Percentiles rank a stretch among this genome's conserved stretches.
phyloP scores from a whole-genome alignment of 129 eudicot species.

The Helianthus annuus region DNA sequence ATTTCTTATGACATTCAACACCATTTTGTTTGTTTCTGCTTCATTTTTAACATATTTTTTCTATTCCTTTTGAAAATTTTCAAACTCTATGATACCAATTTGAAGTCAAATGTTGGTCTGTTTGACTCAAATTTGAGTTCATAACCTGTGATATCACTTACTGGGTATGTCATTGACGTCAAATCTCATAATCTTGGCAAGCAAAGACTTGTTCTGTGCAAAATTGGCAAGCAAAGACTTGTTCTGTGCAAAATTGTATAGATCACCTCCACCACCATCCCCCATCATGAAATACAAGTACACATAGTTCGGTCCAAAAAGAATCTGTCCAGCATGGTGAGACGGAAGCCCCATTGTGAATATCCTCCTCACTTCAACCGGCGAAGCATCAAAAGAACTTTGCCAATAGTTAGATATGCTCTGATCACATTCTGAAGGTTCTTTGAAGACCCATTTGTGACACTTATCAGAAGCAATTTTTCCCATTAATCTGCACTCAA shows the following conservation, averaged over 20 bases:
- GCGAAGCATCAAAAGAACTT: no score
- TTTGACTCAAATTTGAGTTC: conserved; percentile 13
- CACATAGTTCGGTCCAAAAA: conserved; percentile 76
- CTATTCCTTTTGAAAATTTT: not conserved
- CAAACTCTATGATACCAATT: not conserved
- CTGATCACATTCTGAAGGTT: no score
- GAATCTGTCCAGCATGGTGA: conserved; percentile 88
- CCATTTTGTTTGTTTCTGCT: not conserved
- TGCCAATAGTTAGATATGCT: no score
- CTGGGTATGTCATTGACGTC: conserved; percentile 73
- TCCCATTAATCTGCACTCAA: no score
- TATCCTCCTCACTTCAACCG: conserved; percentile 78
- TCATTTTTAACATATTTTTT: not conserved
- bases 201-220: conserved; percentile 82
- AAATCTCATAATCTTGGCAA: conserved; percentile 88
- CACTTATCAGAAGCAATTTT: no score
- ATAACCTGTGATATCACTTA: conserved; percentile 38
- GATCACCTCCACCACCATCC: conserved; percentile 72
- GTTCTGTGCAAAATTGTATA: conserved; percentile 82
- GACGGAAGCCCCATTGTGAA: conserved; percentile 88
- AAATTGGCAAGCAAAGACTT: no score
- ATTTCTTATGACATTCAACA: not conserved
- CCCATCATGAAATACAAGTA: conserved; percentile 90
- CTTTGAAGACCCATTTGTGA: no score
- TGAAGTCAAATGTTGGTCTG: not conserved